phyloP scores from a whole-genome alignment of 2,329 filamentous ascomycete species.

The Talaromyces sp. region DNA sequence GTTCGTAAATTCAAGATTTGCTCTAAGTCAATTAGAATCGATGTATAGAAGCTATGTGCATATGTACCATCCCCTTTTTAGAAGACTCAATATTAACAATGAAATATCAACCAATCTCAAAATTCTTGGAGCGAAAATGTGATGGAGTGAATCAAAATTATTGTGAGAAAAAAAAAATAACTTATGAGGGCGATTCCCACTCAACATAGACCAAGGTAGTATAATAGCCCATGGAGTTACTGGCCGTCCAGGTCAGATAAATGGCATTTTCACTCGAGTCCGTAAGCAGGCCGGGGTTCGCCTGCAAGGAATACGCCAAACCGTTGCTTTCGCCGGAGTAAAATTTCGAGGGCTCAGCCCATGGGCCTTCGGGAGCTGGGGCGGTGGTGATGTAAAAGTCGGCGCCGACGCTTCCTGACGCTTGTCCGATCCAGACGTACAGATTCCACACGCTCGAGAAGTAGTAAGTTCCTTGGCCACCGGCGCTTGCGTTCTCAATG shows the following conservation, averaged over 20 bases:
- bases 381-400: slow-evolving; percentile 18
- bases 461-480: slow-evolving; percentile 25
- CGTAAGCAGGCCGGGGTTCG: slow-evolving; percentile 6
- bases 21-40: background rate
- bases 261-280: slow-evolving; percentile 5
- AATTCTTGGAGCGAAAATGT: too few relatives aligned
- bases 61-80: background rate
- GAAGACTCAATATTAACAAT: background rate
- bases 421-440: slow-evolving; percentile 26
- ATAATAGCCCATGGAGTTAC: background rate
- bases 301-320: slow-evolving; percentile 11
- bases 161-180: background rate
- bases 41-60: background rate
- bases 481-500: slow-evolving; percentile 21
- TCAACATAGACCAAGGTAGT: slow-evolving; percentile 6
- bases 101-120: background rate
- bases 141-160: background rate
- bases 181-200: background rate
- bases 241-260: slow-evolving; percentile 5
- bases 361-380: slow-evolving; percentile 23
- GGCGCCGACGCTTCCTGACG: slow-evolving; percentile 15
- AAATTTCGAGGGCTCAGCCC: slow-evolving; percentile 18
- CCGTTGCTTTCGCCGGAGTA: slow-evolving; percentile 6
- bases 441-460: slow-evolving; percentile 20
- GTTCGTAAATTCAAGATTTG: background rate